These are phyloP conservation scores for Saccharomycopsis schoenii DNA, from an alignment of 805 yeast genomes.

Conservation along the genomic window DNA sequence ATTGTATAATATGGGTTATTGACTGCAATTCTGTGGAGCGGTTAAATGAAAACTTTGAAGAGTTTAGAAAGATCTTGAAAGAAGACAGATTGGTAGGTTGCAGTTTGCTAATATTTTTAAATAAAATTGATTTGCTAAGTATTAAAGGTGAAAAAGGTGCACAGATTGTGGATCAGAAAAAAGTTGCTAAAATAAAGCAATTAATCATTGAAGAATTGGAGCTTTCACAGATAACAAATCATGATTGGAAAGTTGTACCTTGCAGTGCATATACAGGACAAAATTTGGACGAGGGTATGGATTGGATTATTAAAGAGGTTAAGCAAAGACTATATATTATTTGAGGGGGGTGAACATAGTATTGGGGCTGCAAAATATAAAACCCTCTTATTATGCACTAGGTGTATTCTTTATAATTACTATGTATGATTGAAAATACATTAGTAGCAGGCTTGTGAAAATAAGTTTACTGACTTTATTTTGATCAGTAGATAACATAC, in stretches of 20 bases:
- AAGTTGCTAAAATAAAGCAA: constrained; percentile 7
- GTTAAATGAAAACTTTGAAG: constrained; percentile 52
- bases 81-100: constrained; percentile 68
- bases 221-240: constrained; percentile 28
- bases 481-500: too few species aligned
- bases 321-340: constrained; percentile 30
- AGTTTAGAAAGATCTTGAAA: constrained; percentile 48
- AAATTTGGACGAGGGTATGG: constrained; percentile 31
- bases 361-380: not conserved
- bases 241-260: constrained; percentile 33
- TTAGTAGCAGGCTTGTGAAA: too few species aligned
- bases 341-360: not conserved
- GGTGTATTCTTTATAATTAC: too few species aligned
- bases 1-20: constrained; percentile 77
- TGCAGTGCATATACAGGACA: constrained; percentile 42
- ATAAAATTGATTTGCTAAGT: constrained; percentile 57
- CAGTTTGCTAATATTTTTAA: constrained; percentile 56
- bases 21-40: constrained; percentile 56
- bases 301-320: constrained; percentile 36
- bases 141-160: constrained; percentile 19
- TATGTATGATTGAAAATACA: too few species aligned
- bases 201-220: constrained; percentile 21
- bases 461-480: too few species aligned
- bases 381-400: too few species aligned
- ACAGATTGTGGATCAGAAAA: not conserved